Evolutionary conservation across 176 grass and related monocot species (phyloP).

Genomic region (Miscanthus lutarioriparius): DNA sequence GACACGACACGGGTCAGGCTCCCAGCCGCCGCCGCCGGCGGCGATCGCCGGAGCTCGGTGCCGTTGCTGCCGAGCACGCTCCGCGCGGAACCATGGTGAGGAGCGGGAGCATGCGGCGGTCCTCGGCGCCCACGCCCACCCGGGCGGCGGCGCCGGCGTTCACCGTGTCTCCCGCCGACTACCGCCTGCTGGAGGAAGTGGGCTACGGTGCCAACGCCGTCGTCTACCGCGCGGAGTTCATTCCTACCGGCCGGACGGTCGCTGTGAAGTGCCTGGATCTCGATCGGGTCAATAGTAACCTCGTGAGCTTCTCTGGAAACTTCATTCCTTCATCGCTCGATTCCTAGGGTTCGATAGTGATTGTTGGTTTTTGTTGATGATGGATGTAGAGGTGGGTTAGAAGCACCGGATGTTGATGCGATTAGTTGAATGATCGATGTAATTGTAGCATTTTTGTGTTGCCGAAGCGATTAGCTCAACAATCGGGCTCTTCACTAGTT

Average conservation of each 20-base stretch:
- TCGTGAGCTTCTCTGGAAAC: constrained; percentile 46
- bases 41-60: constrained; percentile 33
- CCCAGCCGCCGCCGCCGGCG: constrained; percentile 15
- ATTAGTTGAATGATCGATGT: not conserved
- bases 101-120: constrained; percentile 26
- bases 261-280: constrained; percentile 97
- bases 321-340: not conserved
- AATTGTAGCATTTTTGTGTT: not conserved
- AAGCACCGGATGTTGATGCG: not conserved
- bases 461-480: not conserved
- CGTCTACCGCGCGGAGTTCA: constrained; percentile 77
- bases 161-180: constrained; percentile 54
- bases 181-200: constrained; percentile 77
- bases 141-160: constrained; percentile 35
- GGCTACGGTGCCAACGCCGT: constrained; percentile 93
- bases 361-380: not conserved
- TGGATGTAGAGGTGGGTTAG: not conserved
- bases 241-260: constrained; percentile 62
- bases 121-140: not conserved
- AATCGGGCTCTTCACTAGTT: not conserved
- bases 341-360: constrained; percentile 17
- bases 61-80: not conserved
- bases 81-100: constrained; percentile 9
- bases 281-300: constrained; percentile 91
- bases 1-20: constrained; percentile 32